phyloP scores from a whole-genome alignment of 1,284 basidiomycete genomes.

The Rhodotorula sp. region DNA sequence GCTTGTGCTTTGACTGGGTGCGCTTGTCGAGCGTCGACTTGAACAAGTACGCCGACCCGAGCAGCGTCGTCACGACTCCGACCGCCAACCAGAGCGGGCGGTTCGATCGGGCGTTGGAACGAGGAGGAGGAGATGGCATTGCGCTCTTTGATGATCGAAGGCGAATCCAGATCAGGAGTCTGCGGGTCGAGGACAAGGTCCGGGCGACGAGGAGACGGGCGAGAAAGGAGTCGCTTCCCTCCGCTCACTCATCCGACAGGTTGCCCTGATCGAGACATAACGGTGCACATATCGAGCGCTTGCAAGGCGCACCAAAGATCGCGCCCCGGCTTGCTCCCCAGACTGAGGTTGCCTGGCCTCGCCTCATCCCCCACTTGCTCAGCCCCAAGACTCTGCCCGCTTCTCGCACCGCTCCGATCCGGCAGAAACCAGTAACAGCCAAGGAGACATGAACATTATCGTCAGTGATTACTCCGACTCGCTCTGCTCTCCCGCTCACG shows the following conservation, averaged over 20 bases:
- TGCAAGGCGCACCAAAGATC: neutral
- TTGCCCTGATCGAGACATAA: too few species aligned
- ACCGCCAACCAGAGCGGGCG: conserved; percentile 17
- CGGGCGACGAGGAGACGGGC: too few species aligned
- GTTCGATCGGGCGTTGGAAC: neutral
- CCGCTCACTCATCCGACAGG: too few species aligned
- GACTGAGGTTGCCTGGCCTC: too few species aligned
- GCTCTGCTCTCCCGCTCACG: neutral
- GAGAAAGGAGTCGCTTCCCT: too few species aligned
- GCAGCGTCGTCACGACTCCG: conserved; percentile 29
- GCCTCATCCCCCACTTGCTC: conserved; percentile 2
- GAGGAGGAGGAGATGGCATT: neutral
- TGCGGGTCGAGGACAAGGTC: too few species aligned
- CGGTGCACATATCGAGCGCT: too few species aligned
- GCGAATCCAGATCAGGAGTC: too few species aligned
- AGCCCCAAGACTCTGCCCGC: neutral
- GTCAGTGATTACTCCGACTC: conserved; percentile 23
- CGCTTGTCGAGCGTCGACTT: conserved; percentile 19
- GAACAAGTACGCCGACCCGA: conserved; percentile 17
- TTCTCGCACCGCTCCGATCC: neutral
- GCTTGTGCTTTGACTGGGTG: conserved; percentile 3
- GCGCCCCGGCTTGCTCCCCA: neutral
- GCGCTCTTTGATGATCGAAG: neutral
- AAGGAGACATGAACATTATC: conserved; percentile 43
- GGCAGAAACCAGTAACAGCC: neutral